A percentile compares a stretch with the other conserved stretches of the same genome.
Evolutionary conservation across 805 yeast species (phyloP).

Genomic region (Nakazawaea wyomingensis): DNA sequence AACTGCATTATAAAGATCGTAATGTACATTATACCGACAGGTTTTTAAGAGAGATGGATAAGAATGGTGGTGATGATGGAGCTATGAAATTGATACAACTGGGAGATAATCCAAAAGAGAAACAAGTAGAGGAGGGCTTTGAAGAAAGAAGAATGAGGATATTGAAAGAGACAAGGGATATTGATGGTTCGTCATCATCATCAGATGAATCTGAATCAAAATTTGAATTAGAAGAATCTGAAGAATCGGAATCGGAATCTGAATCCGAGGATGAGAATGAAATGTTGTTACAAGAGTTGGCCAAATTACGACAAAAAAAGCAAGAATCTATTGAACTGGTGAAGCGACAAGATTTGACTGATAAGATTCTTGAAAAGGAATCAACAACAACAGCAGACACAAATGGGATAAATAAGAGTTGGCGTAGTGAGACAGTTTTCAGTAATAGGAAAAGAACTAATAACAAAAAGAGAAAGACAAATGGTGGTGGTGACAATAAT

Average conservation of each 20-base stretch:
- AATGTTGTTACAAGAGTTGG: conserved; percentile 27
- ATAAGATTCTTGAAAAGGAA: conserved; percentile 18
- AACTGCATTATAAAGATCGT: not conserved
- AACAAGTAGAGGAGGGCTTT: conserved; percentile 1
- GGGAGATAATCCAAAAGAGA: not conserved
- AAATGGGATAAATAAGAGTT: conserved; percentile 20
- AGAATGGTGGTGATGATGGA: not conserved
- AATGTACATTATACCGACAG: conserved; percentile 1
- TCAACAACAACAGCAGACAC: conserved; percentile 11
- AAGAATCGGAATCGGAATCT: conserved; percentile 44
- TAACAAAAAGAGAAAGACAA: conserved; percentile 15
- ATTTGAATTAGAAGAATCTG: conserved; percentile 28
- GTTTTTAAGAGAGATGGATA: conserved; percentile 2
- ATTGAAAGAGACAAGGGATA: conserved; percentile 14
- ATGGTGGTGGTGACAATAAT: not conserved
- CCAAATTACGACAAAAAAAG: conserved; percentile 25
- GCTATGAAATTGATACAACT: not conserved
- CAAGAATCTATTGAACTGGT: conserved; percentile 24
- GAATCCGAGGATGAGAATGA: conserved; percentile 27
- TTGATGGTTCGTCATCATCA: conserved; percentile 6
- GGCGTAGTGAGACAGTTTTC: conserved; percentile 32
- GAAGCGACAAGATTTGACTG: conserved; percentile 21
- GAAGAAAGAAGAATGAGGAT: conserved; percentile 15
- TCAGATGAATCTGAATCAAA: not conserved
- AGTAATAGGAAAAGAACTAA: conserved; percentile 17